These are phyloP conservation scores for Brassica incana DNA, from an alignment of 345 rosid species.

Conservation along the genomic window DNA sequence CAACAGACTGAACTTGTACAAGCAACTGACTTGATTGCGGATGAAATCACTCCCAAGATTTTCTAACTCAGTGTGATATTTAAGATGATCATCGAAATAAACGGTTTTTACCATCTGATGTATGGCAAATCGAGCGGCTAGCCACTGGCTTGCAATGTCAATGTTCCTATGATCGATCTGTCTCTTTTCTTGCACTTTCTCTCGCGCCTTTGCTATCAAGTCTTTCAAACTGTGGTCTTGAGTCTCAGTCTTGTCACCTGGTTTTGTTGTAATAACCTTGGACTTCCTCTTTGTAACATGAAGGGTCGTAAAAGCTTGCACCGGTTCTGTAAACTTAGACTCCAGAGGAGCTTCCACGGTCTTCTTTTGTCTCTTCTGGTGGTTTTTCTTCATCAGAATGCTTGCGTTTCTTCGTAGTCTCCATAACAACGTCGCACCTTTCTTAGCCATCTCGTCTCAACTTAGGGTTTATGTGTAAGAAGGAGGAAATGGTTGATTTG, in stretches of 20 bases:
- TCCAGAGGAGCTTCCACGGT: neutral
- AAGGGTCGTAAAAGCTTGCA: neutral
- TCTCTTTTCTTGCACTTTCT: constrained; percentile 7
- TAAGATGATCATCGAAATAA: neutral
- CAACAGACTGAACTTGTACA: neutral
- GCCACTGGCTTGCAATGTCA: neutral
- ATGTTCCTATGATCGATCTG: neutral
- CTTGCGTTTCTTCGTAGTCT: neutral
- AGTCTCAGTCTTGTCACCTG: neutral
- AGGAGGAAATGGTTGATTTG: neutral
- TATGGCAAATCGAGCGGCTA: neutral
- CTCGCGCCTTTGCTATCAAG: neutral
- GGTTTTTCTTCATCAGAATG: neutral
- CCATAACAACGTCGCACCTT: neutral
- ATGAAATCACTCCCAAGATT: neutral
- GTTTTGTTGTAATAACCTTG: neutral
- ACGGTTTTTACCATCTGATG: neutral
- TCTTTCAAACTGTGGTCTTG: neutral
- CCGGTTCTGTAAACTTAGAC: neutral
- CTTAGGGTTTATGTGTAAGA: neutral
- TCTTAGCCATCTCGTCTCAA: neutral
- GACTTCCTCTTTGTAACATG: neutral
- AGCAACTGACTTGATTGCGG: neutral
- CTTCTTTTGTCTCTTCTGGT: neutral
- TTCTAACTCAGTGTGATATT: neutral